Evolutionary conservation across 768 basidiomycete species (phyloP).

Genomic region (Lactarius akahatsu): DNA sequence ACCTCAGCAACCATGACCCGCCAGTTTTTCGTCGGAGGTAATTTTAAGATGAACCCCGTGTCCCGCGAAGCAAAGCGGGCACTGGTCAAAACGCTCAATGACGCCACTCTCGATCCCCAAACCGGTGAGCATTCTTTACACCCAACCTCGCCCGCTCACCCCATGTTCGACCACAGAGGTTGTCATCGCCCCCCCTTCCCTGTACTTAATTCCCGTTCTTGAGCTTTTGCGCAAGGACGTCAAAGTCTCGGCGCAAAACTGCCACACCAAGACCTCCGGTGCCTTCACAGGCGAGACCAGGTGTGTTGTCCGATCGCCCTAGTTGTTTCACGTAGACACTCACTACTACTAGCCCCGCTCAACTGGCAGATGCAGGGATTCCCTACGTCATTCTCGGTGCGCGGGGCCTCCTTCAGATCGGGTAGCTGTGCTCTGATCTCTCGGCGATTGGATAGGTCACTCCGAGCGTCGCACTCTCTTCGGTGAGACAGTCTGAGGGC

Average conservation of each 20-base stretch:
- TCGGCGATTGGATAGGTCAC: constrained; percentile 57
- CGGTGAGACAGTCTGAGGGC: constrained; percentile 77
- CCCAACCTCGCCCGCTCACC: constrained; percentile 15
- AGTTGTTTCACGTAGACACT: constrained; percentile 3
- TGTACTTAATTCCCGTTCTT: constrained; percentile 81
- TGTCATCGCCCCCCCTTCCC: constrained; percentile 85
- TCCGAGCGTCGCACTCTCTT: constrained; percentile 95
- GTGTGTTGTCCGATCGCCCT: constrained; percentile 39
- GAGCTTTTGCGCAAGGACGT: constrained; percentile 62
- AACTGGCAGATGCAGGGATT: constrained; percentile 83
- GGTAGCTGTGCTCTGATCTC: constrained; percentile 13
- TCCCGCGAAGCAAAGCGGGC: constrained; percentile 60
- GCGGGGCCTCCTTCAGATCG: constrained; percentile 29
- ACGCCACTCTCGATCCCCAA: constrained; percentile 70
- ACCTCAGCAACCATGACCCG: constrained; percentile 54
- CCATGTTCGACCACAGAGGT: constrained; percentile 59
- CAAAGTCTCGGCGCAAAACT: constrained; percentile 89
- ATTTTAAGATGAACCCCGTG: constrained; percentile 97
- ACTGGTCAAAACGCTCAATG: constrained; percentile 72
- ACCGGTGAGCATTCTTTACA: constrained; percentile 54
- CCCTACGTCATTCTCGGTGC: constrained; percentile 90
- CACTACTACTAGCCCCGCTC: constrained; percentile 55
- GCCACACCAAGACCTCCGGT: constrained; percentile 77
- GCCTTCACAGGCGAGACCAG: constrained; percentile 98
- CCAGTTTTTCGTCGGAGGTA: constrained; percentile 92